Base-by-base conservation (phyloP, 305 asterid genomes). In the Fraxinus baroniana region DNA sequence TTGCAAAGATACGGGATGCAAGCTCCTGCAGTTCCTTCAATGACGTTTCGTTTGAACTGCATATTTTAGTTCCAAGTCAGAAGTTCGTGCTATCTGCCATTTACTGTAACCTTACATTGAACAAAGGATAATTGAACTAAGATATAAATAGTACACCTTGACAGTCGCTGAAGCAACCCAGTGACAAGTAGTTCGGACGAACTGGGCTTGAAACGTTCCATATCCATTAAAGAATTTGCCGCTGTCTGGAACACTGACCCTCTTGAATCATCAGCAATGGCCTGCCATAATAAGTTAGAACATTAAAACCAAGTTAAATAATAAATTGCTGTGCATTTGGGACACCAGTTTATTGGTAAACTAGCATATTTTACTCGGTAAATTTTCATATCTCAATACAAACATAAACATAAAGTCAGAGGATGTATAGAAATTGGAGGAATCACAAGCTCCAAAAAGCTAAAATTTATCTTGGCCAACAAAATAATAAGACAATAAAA, bases 41-140 rank as follows among this genome's bases (percentile, higher is more conserved):
- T 36, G 98, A 93, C 28, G 88, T 87, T 80, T 94, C 98, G 86
- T 89, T 96, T 81, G 97, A 91, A 84, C 98, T 96, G 91, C 92
- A 89, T 79, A 66, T 71, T 82, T 74, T 81, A 52, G 55, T 78
- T 77, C 83, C 15, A 78, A 77, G 74, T 87, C 72, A 85, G 86
- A 77, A 77, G 82, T 33, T 80, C 72, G 33, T 70, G 68, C 30
- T 57, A 79, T 18, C 60, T 18, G 79, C 20, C 28, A 64, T 80
- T 52, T 7, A 37, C 33, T 20, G 37, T 41, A 28, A 18, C 60
- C 70, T 13, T 33, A 35, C 18, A 30, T 77, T 60, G 30, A 71
- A 74, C 32, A 74, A 33, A 17, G 73, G 30, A 33, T 71, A 44
- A 62, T 44, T 30, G 55, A 68, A 73, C 55, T 77, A 32, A 17